phyloP scores from a whole-genome alignment of 2,329 filamentous ascomycete genomes.

The Pseudogymnoascus pannorum region DNA sequence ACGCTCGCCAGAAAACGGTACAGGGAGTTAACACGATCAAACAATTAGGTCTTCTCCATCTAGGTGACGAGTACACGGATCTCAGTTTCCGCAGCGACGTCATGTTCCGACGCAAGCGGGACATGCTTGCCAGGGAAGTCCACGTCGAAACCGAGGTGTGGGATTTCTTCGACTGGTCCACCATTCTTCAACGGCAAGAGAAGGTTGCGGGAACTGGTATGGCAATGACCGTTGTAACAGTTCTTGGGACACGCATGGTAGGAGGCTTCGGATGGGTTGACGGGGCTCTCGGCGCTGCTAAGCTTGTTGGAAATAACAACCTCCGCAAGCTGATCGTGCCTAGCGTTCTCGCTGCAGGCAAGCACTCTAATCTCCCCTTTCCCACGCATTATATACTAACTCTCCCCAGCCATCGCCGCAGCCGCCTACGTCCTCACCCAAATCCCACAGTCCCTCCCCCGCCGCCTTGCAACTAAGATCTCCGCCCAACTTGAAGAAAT shows the following conservation, averaged over 20 bases:
- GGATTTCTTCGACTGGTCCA: conserved; percentile 88
- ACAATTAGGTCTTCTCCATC: conserved; percentile 76
- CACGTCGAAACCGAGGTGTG: conserved; percentile 79
- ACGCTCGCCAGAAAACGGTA: conserved; percentile 71
- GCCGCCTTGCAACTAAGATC: conserved; percentile 78
- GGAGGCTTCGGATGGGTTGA: conserved; percentile 87
- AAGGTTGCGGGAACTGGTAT: conserved; percentile 92
- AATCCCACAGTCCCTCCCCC: conserved; percentile 82
- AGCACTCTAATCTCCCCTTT: conserved; percentile 33
- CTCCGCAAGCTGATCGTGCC: conserved; percentile 74
- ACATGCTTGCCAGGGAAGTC: conserved; percentile 75
- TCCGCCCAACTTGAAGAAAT: conserved; percentile 69
- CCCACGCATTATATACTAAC: conserved; percentile 29
- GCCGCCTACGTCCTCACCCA: conserved; percentile 76
- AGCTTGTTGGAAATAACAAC: conserved; percentile 73
- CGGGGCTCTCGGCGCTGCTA: conserved; percentile 73
- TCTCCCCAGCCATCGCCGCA: conserved; percentile 58
- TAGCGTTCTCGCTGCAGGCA: conserved; percentile 70
- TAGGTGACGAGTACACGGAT: conserved; percentile 79
- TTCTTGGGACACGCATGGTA: conserved; percentile 72
- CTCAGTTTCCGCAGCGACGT: conserved; percentile 83
- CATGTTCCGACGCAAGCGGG: conserved; percentile 84
- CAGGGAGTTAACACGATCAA: conserved; percentile 81
- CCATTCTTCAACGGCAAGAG: conserved; percentile 81
- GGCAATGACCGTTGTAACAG: conserved; percentile 84